Conservation (phyloP, 2,329 filamentous ascomycete species). For the Pseudomassariella vexata region DNA sequence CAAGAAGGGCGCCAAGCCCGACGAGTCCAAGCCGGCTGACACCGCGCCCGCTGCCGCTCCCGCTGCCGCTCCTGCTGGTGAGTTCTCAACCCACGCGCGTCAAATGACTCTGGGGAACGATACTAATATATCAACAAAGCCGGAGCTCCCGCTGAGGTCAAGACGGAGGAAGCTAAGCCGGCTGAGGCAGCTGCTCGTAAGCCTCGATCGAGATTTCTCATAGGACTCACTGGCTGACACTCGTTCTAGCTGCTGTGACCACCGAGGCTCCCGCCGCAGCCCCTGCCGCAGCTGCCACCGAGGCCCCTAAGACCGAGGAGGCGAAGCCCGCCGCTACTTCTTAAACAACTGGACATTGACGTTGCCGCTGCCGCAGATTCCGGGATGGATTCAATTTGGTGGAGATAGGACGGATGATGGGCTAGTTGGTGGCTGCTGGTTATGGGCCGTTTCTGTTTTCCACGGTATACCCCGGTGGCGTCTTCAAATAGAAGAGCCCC, state of each 20-base stretch:
- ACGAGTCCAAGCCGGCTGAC: slow-evolving; percentile 11
- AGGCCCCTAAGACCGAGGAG: slow-evolving; percentile 6
- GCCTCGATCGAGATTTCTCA: neutral
- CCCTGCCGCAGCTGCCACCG: slow-evolving; percentile 1
- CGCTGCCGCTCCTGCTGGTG: slow-evolving; percentile 12
- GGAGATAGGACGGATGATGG: too few relatives aligned
- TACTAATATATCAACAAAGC: too few relatives aligned
- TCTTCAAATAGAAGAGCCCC: too few relatives aligned
- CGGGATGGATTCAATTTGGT: too few relatives aligned
- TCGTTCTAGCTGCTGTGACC: slow-evolving; percentile 2
- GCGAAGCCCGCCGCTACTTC: slow-evolving; percentile 5
- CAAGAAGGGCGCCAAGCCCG: slow-evolving; percentile 26
- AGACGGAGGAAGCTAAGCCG: slow-evolving; percentile 15
- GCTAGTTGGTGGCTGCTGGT: too few relatives aligned
- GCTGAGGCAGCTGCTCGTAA: slow-evolving; percentile 9
- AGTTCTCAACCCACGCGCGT: slow-evolving; percentile 11
- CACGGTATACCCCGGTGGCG: too few relatives aligned
- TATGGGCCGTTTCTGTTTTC: too few relatives aligned
- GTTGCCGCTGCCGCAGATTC: too few relatives aligned
- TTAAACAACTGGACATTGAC: too few relatives aligned
- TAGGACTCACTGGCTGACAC: neutral
- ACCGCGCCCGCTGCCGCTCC: slow-evolving; percentile 7
- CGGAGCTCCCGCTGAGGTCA: slow-evolving; percentile 12
- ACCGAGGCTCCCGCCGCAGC: slow-evolving; percentile 1
- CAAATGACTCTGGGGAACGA: slow-evolving; percentile 8